Conservation (phyloP, 441 rosid species). For the Pelargonium australe region DNA sequence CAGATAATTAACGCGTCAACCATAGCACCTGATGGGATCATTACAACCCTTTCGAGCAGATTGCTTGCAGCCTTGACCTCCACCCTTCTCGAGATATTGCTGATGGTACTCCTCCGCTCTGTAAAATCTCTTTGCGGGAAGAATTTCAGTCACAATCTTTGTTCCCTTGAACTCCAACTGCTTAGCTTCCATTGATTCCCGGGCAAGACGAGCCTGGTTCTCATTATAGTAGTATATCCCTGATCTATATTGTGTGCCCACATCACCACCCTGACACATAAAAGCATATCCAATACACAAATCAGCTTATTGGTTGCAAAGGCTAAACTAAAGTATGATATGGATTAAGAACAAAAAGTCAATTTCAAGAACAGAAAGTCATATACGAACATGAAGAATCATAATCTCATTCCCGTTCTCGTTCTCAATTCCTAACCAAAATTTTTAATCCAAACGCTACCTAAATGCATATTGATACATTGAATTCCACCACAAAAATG, state of each 20-base stretch:
- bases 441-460: too few relatives aligned
- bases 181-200: constrained; percentile 40
- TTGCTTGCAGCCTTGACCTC: constrained; percentile 42
- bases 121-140: constrained; percentile 58
- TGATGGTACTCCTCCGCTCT: constrained; percentile 63
- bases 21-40: constrained; percentile 63
- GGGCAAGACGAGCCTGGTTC: constrained; percentile 39
- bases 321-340: too few relatives aligned
- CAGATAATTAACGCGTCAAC: constrained; percentile 23
- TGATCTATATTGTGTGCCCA: constrained; percentile 57
- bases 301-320: background rate
- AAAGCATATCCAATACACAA: background rate
- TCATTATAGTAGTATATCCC: constrained; percentile 58
- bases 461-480: too few relatives aligned
- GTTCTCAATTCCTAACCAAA: too few relatives aligned
- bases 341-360: too few relatives aligned
- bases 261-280: constrained; percentile 47
- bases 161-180: constrained; percentile 38
- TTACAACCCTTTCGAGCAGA: constrained; percentile 55
- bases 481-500: too few relatives aligned
- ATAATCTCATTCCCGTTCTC: too few relatives aligned
- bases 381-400: too few relatives aligned
- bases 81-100: constrained; percentile 64
- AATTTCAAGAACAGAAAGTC: too few relatives aligned
- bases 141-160: constrained; percentile 57